These are phyloP conservation scores for Fusarium miscanthi DNA, from an alignment of 2,329 filamentous ascomycete species.

Conservation along the genomic window DNA sequence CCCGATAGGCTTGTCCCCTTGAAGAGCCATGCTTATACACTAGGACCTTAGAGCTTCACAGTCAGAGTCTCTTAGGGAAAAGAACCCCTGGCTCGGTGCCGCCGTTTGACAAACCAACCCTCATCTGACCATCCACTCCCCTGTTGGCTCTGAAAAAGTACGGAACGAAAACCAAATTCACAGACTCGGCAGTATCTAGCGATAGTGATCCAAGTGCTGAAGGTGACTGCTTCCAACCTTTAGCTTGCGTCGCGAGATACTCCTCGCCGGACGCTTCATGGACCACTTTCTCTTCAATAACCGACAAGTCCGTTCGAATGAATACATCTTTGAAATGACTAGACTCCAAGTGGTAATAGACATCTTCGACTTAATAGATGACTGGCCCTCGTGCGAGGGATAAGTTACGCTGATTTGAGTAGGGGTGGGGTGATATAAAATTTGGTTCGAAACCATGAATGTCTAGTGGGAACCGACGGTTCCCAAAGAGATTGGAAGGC, in stretches of 20 bases:
- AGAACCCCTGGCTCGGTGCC: constrained; percentile 1
- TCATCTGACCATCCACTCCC: constrained; percentile 33
- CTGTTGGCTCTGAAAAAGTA: constrained; percentile 26
- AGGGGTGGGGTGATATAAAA: constrained; percentile 63
- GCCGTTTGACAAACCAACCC: constrained; percentile 25
- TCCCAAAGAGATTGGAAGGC: constrained; percentile 52
- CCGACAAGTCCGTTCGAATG: neutral
- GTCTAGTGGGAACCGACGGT: constrained; percentile 51
- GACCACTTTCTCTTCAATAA: constrained; percentile 8
- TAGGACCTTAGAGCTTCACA: neutral
- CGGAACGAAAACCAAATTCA: constrained; percentile 10
- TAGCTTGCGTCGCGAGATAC: constrained; percentile 13
- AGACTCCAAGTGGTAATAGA: constrained; percentile 65
- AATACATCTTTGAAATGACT: constrained; percentile 63
- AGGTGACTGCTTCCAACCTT: constrained; percentile 12
- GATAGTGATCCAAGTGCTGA: neutral
- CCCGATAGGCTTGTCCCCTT: neutral
- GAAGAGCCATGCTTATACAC: neutral
- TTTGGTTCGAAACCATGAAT: constrained; percentile 59
- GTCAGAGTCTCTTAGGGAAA: constrained; percentile 16
- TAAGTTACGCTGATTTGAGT: constrained; percentile 64
- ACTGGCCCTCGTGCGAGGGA: constrained; percentile 66
- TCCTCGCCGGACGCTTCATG: constrained; percentile 14
- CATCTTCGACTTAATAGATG: constrained; percentile 69
- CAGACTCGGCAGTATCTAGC: neutral